Percentiles rank a stretch among this genome's conserved stretches.
These are phyloP conservation scores for Aspergillus spinulosporus DNA, from an alignment of 2,329 filamentous ascomycete species.

Conservation along the genomic window DNA sequence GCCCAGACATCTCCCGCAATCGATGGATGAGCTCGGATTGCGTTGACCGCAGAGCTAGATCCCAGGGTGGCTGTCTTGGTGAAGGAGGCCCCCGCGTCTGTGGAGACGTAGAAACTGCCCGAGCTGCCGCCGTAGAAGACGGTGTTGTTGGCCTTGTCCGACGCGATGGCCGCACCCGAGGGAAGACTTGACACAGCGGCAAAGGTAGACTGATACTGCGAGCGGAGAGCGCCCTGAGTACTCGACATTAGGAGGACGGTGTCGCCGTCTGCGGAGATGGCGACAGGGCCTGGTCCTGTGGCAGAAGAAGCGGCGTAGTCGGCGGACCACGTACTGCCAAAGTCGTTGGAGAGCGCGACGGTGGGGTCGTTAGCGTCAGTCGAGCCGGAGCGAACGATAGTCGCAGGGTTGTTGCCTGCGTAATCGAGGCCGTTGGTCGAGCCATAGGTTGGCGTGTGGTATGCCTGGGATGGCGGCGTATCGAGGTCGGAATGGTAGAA, in stretches of 20 bases:
- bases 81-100: slow-evolving; percentile 52
- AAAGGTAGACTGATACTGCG: slow-evolving; percentile 38
- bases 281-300: slow-evolving; percentile 50
- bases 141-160: slow-evolving; percentile 55
- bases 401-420: slow-evolving; percentile 45
- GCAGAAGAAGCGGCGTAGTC: slow-evolving; percentile 51
- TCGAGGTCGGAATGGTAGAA: slow-evolving; percentile 45
- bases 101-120: slow-evolving; percentile 54
- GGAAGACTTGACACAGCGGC: slow-evolving; percentile 49
- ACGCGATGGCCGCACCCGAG: slow-evolving; percentile 51
- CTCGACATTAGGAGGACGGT: slow-evolving; percentile 37
- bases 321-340: slow-evolving; percentile 53
- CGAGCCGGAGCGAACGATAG: slow-evolving; percentile 55
- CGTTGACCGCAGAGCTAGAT: slow-evolving; percentile 26
- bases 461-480: slow-evolving; percentile 47
- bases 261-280: slow-evolving; percentile 54
- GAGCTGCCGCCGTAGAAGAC: slow-evolving; percentile 56
- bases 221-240: slow-evolving; percentile 22
- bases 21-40: slow-evolving; percentile 23
- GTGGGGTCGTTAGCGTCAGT: slow-evolving; percentile 35
- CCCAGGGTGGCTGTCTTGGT: slow-evolving; percentile 40
- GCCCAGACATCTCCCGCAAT: slow-evolving; percentile 27
- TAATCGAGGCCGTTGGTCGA: slow-evolving; percentile 47
- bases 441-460: slow-evolving; percentile 53
- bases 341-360: slow-evolving; percentile 52